Evolutionary conservation across 2,329 filamentous ascomycete genomes (phyloP).

Genomic region (Cladosporium sp.): DNA sequence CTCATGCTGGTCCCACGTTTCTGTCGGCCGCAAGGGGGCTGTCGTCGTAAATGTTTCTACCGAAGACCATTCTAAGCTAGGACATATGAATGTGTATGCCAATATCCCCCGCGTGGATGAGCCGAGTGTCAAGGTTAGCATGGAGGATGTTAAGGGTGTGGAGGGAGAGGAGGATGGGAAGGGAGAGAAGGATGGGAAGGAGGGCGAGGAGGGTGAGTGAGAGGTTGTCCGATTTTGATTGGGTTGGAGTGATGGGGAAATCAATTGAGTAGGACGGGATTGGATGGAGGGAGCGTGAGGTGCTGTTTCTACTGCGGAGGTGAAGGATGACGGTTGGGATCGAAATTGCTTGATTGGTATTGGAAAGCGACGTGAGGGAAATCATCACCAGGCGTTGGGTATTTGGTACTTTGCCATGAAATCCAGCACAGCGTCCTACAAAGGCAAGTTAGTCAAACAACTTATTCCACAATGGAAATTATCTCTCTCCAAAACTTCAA

Average conservation of each 20-base stretch:
- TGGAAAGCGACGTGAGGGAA: too few species aligned
- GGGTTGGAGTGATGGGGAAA: too few species aligned
- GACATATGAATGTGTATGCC: not conserved
- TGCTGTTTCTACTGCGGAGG: too few species aligned
- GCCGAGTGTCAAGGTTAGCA: not conserved
- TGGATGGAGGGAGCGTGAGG: too few species aligned
- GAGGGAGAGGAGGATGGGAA: not conserved
- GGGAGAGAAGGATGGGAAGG: not conserved
- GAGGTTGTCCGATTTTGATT: not conserved
- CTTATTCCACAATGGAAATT: too few species aligned
- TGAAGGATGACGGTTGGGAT: not conserved
- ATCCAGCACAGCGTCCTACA: slow-evolving; percentile 17
- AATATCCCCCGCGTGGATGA: not conserved
- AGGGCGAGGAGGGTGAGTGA: not conserved
- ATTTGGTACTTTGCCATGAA: slow-evolving; percentile 18
- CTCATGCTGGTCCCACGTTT: too few species aligned
- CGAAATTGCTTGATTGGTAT: not conserved
- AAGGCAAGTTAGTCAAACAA: not conserved
- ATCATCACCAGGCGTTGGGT: slow-evolving; percentile 9
- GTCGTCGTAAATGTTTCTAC: too few species aligned
- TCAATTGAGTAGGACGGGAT: too few species aligned
- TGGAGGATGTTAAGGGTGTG: not conserved
- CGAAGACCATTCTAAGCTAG: too few species aligned
- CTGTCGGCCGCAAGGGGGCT: too few species aligned
- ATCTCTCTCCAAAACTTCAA: not conserved